Evolutionary conservation across 352 stramenopile genomes (phyloP).

Genomic region (Globisporangium parvum): DNA sequence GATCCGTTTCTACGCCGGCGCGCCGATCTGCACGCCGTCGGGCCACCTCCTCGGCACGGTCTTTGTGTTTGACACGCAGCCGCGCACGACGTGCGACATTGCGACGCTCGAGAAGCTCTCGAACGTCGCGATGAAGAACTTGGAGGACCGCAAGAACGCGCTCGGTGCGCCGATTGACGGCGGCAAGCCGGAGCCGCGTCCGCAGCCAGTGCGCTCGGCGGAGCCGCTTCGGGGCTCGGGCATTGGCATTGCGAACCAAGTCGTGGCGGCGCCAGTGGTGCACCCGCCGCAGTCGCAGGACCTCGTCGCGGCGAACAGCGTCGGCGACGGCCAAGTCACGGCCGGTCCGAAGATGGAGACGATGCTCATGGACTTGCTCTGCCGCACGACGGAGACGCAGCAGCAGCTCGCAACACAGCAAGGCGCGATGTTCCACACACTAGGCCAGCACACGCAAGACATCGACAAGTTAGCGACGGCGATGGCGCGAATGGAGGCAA

Average conservation of each 20-base stretch:
- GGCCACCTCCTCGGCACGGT: slow-evolving; percentile 82
- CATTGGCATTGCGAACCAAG: slow-evolving; percentile 76
- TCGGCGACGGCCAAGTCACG: slow-evolving; percentile 79
- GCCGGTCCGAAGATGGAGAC: slow-evolving; percentile 86
- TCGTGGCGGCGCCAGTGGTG: slow-evolving; percentile 47
- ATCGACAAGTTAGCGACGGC: slow-evolving; percentile 83
- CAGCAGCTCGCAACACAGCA: slow-evolving; percentile 88
- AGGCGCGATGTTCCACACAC: slow-evolving; percentile 87
- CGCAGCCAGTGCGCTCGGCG: slow-evolving; percentile 20
- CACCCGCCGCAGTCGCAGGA: slow-evolving; percentile 55
- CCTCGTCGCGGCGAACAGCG: slow-evolving; percentile 62
- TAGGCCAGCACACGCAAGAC: slow-evolving; percentile 85
- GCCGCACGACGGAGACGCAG: slow-evolving; percentile 84
- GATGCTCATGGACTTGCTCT: slow-evolving; percentile 88
- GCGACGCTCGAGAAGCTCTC: slow-evolving; percentile 83
- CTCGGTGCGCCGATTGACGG: slow-evolving; percentile 59
- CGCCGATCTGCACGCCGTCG: slow-evolving; percentile 72
- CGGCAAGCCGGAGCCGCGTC: slow-evolving; percentile 31
- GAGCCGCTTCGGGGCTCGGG: slow-evolving; percentile 51
- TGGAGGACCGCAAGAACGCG: slow-evolving; percentile 87
- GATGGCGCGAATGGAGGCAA: slow-evolving; percentile 87
- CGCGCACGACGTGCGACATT: slow-evolving; percentile 80
- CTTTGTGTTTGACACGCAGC: slow-evolving; percentile 86
- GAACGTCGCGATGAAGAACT: slow-evolving; percentile 87
- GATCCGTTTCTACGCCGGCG: slow-evolving; percentile 84